These are phyloP conservation scores for Yamadazyma aaseri DNA, from an alignment of 1,139 yeast species.

Conservation along the genomic window DNA sequence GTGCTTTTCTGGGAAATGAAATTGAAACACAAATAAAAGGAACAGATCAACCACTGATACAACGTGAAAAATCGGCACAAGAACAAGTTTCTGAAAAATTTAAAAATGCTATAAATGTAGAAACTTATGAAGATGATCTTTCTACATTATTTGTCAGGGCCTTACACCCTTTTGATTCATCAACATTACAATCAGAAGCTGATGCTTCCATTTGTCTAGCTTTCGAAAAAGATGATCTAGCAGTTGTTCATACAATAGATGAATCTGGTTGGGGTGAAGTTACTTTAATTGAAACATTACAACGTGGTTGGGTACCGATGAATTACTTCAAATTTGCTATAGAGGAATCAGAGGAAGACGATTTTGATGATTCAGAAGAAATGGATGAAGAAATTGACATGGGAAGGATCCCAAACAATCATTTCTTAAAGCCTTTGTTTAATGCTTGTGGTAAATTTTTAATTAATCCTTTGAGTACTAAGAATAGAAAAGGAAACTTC, in stretches of 20 bases:
- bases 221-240: slow-evolving; percentile 76
- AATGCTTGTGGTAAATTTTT: slow-evolving; percentile 76
- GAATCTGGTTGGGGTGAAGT: slow-evolving; percentile 99
- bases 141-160: slow-evolving; percentile 58
- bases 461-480: slow-evolving; percentile 61
- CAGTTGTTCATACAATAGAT: slow-evolving; percentile 85
- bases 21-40: background rate
- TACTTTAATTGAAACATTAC: slow-evolving; percentile 64
- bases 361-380: slow-evolving; percentile 18
- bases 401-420: slow-evolving; percentile 34
- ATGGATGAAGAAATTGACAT: slow-evolving; percentile 18
- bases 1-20: background rate
- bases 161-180: slow-evolving; percentile 75
- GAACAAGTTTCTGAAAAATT: slow-evolving; percentile 2
- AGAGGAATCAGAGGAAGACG: slow-evolving; percentile 26
- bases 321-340: slow-evolving; percentile 77
- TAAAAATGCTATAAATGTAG: slow-evolving; percentile 7
- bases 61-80: slow-evolving; percentile 1
- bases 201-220: slow-evolving; percentile 82
- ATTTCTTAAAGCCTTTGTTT: slow-evolving; percentile 59
- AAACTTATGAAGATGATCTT: slow-evolving; percentile 35
- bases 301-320: slow-evolving; percentile 96
- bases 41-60: background rate
- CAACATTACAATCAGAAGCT: slow-evolving; percentile 59
- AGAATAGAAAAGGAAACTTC: slow-evolving; percentile 37